Percentiles rank a stretch among this genome's conserved stretches.
Conservation (phyloP, 2,329 filamentous ascomycete genomes). For the Sarocladium strictum region DNA sequence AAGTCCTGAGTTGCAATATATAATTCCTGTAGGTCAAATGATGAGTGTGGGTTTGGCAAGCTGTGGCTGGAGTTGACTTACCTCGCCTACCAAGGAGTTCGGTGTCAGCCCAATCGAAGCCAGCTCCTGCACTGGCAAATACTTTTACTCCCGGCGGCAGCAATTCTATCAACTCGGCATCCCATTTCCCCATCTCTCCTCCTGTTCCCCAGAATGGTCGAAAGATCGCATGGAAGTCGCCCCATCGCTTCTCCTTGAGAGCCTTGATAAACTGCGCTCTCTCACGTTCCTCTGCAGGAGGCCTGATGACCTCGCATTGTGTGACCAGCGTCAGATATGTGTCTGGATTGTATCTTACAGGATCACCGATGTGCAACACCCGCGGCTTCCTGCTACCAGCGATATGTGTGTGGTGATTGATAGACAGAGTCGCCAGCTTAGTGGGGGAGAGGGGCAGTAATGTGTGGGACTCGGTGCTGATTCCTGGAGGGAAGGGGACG, state of each 20-base stretch:
- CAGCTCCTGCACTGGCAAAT: conserved; percentile 59
- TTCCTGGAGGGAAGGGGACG: conserved; percentile 16
- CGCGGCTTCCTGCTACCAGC: conserved; percentile 32
- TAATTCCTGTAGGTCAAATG: conserved; percentile 37
- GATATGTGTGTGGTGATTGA: conserved; percentile 8
- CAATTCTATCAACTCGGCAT: conserved; percentile 50
- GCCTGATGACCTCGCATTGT: conserved; percentile 45
- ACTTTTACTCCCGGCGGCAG: conserved; percentile 52
- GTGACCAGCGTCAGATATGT: conserved; percentile 38
- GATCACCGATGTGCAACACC: conserved; percentile 72
- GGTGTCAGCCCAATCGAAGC: conserved; percentile 63
- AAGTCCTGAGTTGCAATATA: conserved; percentile 68
- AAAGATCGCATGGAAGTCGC: conserved; percentile 48
- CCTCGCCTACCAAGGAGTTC: conserved; percentile 54
- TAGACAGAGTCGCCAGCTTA: conserved; percentile 15
- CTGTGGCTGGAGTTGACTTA: conserved; percentile 27
- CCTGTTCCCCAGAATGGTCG: conserved; percentile 59
- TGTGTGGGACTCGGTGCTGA: conserved; percentile 16
- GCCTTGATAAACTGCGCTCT: conserved; percentile 43
- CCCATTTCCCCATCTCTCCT: conserved; percentile 61
- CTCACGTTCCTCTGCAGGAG: conserved; percentile 42
- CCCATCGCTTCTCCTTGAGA: conserved; percentile 46
- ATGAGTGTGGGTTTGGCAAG: too few species aligned
- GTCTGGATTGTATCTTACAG: conserved; percentile 41
- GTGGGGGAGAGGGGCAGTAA: conserved; percentile 20